Base-by-base conservation (phyloP, 345 rosid species). In the Crucihimalaya himalaica region DNA sequence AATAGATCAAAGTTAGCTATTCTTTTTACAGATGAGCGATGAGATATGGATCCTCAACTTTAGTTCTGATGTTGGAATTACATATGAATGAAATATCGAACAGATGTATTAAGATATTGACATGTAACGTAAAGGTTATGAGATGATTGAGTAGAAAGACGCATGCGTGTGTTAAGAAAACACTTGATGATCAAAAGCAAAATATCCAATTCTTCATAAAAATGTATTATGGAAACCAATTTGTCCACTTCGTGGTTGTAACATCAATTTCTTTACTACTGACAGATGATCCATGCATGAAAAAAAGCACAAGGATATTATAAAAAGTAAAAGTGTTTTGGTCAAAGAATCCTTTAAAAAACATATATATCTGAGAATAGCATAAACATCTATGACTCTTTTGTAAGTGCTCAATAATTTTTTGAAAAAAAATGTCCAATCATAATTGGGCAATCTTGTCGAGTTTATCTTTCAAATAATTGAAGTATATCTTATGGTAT, bases 161-260 rank as follows among this genome's bases (percentile, higher is more conserved):
- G 45, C 32, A 77, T 77, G 68, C 76, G 80, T 77, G 80, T 48
- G 72, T 64, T 28, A 64, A 64, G 55, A 70, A 77, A 77, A 70
- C 68, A 64, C 80, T 58, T 56, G 50, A 16, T 16, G 21, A 45
- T 45, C 72, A 48, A 77, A 70, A 57, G 76, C 31, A 70, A 77
- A 63, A 57, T 46, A 62, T 47, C 42, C 37, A 54, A 54, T 37
- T 37, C 61, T 43, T 69, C 70, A 32, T 15, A 12, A 14, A 32
- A 37, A 10, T 55, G 48, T 54, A 55, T 76, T 70, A 69, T 70
- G 59, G 50, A 63, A 63, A 56, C 23, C 47, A 68, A 39, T 70
- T 39, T 70, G 25, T 69, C 70, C 70, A 53, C 70, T 56, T 70
- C 75, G 13, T 54, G 54, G 42, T 21, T 47, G 75, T 70, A 63